A percentile compares a stretch with the other conserved stretches of the same genome.
phyloP scores from a whole-genome alignment of 1,139 yeast genomes.

The Wickerhamomyces sp. region DNA sequence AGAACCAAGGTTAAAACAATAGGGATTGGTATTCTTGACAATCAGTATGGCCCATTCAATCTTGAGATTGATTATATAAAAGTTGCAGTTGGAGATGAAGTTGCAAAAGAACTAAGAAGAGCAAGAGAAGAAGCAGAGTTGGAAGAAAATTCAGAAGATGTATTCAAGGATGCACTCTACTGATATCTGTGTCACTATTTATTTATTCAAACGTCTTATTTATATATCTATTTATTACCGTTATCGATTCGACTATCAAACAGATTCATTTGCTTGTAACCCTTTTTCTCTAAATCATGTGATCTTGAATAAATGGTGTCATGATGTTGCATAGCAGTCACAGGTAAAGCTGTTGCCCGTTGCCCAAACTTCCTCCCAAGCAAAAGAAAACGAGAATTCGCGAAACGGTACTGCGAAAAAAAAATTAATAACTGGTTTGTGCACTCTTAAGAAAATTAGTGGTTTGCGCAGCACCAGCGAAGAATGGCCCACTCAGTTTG shows the following conservation, averaged over 20 bases:
- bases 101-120: conserved; percentile 29
- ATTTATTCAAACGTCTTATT: conserved; percentile 2
- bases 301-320: background rate
- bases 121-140: conserved; percentile 11
- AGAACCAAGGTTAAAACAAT: conserved; percentile 63
- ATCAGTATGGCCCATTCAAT: conserved; percentile 72
- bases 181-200: conserved; percentile 1
- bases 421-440: background rate
- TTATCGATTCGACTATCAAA: background rate
- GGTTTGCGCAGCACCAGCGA: conserved; percentile 13
- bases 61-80: conserved; percentile 71
- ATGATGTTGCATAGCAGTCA: background rate
- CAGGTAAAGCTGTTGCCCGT: background rate
- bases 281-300: background rate
- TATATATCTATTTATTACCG: background rate
- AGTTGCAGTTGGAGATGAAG: conserved; percentile 55
- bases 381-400: background rate
- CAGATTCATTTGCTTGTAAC: too few relatives aligned
- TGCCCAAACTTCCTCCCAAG: background rate
- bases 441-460: background rate
- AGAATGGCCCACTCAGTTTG: conserved; percentile 1
- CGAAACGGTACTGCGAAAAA: background rate
- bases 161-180: conserved; percentile 8
- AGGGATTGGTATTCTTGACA: conserved; percentile 77
- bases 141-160: conserved; percentile 7